Evolutionary conservation across 306 rosid genomes (phyloP).

Genomic region (Fragaria ananassa): DNA sequence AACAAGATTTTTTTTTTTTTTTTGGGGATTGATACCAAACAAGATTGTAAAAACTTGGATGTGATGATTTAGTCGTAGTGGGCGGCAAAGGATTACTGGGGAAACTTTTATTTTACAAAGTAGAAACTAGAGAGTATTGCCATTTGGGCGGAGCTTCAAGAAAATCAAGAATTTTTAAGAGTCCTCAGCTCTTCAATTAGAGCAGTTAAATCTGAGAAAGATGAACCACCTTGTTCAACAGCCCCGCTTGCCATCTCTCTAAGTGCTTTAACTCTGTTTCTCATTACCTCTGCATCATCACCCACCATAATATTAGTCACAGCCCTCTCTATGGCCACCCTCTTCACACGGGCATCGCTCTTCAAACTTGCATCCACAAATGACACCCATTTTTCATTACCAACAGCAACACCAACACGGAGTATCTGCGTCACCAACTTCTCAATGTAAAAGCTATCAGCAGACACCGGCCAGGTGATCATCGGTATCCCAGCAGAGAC

Average conservation of each 20-base stretch:
- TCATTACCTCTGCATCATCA: conserved; percentile 32
- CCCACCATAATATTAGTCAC: conserved; percentile 29
- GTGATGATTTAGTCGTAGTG: no score
- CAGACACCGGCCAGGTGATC: conserved; percentile 36
- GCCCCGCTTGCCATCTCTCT: conserved; percentile 24
- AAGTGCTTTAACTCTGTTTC: conserved; percentile 18
- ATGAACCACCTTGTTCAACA: conserved; percentile 23
- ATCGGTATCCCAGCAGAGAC: conserved; percentile 26
- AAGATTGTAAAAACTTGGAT: no score
- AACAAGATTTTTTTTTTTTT: no score
- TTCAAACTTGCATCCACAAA: conserved; percentile 6
- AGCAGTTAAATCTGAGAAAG: conserved; percentile 11
- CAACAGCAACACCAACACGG: conserved; percentile 29
- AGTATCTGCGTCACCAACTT: conserved; percentile 15
- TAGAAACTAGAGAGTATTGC: no score
- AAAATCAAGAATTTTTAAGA: not conserved
- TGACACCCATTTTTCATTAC: conserved; percentile 15
- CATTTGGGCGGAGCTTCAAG: no score
- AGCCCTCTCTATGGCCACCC: conserved; percentile 28
- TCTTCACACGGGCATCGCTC: conserved; percentile 19
- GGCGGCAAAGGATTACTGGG: no score
- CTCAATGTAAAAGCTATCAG: conserved; percentile 35
- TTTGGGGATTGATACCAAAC: no score
- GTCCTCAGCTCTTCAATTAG: conserved; percentile 16
- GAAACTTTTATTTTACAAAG: no score